These are phyloP conservation scores for Nissolia schottii DNA, from an alignment of 306 rosid species.

Conservation along the genomic window DNA sequence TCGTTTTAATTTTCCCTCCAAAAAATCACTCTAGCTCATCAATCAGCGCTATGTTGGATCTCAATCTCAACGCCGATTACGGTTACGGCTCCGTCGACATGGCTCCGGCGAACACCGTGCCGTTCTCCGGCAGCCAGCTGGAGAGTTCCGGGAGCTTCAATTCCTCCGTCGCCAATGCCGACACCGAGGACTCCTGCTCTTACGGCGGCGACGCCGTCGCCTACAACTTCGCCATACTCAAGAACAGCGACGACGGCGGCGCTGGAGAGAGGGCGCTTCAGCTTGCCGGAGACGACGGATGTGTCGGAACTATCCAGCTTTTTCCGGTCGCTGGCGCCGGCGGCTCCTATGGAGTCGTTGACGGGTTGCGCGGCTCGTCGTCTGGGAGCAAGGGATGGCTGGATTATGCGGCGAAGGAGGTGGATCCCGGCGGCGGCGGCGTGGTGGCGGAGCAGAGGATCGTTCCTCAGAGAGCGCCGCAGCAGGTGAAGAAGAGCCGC, in stretches of 20 bases:
- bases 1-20: conserved; percentile 23
- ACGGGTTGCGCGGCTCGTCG: conserved; percentile 3
- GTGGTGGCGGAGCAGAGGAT: conserved; percentile 33
- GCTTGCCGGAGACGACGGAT: neutral
- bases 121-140: conserved; percentile 32
- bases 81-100: conserved; percentile 22
- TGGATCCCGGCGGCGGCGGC: conserved; percentile 19
- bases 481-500: conserved; percentile 71
- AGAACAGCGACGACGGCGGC: conserved; percentile 11
- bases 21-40: neutral
- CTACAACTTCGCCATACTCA: conserved; percentile 50
- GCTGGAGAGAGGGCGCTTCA: neutral
- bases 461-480: conserved; percentile 25
- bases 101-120: conserved; percentile 19
- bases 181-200: conserved; percentile 41
- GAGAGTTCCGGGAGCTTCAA: conserved; percentile 68
- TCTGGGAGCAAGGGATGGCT: conserved; percentile 37
- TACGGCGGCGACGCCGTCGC: conserved; percentile 44
- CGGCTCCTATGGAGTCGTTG: neutral
- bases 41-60: conserved; percentile 64
- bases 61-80: conserved; percentile 54
- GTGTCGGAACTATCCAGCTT: neutral
- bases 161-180: conserved; percentile 57
- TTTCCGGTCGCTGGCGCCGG: neutral
- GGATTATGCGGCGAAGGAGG: conserved; percentile 35